phyloP scores from a whole-genome alignment of 108 stramenopile genomes.

The Stephanodiscus triporus region DNA sequence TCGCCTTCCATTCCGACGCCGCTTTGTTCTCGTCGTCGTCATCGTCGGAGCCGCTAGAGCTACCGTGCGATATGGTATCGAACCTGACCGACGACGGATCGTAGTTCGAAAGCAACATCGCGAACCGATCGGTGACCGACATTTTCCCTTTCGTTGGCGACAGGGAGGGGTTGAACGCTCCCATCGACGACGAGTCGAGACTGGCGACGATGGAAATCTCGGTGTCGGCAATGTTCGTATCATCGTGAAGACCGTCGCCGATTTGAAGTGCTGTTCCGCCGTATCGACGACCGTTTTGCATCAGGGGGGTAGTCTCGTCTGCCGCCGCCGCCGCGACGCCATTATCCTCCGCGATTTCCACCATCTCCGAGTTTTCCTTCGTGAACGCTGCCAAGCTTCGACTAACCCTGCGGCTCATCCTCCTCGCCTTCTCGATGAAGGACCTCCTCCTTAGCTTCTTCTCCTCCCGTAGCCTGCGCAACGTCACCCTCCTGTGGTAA shows the following conservation, averaged over 20 bases:
- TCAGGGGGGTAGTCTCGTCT: too few relatives aligned
- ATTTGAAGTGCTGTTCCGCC: too few relatives aligned
- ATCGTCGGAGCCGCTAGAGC: slow-evolving; percentile 22
- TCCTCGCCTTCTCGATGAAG: slow-evolving; percentile 12
- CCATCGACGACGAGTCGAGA: background rate
- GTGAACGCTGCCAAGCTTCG: background rate
- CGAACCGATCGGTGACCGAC: slow-evolving; percentile 43
- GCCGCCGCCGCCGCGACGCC: too few relatives aligned
- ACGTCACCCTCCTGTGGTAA: slow-evolving; percentile 54
- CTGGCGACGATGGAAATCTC: background rate
- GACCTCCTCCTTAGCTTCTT: slow-evolving; percentile 31
- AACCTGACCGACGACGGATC: slow-evolving; percentile 30
- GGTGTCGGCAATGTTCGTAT: background rate
- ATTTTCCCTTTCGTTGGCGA: too few relatives aligned
- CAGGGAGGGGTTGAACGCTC: background rate
- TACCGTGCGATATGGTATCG: slow-evolving; percentile 1
- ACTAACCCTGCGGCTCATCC: slow-evolving; percentile 16
- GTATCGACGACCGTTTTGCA: too few relatives aligned
- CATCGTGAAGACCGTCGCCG: too few relatives aligned
- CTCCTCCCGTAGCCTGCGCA: slow-evolving; percentile 24
- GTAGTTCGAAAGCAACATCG: slow-evolving; percentile 45
- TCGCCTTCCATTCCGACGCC: slow-evolving; percentile 1
- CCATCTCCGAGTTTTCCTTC: too few relatives aligned
- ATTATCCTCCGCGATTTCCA: background rate
- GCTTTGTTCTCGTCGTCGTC: slow-evolving; percentile 17